A percentile compares a stretch with the other conserved stretches of the same genome.
phyloP scores from a whole-genome alignment of 495 filamentous ascomycete genomes.

The Penicillium desertorum region DNA sequence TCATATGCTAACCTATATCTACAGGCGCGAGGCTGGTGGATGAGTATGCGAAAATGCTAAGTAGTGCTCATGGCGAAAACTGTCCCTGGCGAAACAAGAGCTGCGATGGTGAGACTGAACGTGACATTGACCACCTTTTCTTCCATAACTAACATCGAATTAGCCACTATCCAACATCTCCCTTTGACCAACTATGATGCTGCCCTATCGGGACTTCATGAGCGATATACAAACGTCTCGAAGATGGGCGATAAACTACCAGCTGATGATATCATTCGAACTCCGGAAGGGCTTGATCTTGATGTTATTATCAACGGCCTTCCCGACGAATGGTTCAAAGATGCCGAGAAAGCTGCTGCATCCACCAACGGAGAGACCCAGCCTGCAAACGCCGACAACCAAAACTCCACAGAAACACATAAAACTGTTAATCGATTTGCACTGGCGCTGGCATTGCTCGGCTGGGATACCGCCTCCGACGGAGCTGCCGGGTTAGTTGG shows the following conservation, averaged over 20 bases:
- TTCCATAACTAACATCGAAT: constrained; percentile 10
- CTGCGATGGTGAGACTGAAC: constrained; percentile 66
- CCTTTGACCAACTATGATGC: constrained; percentile 56
- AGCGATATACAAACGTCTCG: constrained; percentile 58
- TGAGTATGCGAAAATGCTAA: constrained; percentile 68
- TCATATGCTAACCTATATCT: constrained; percentile 13
- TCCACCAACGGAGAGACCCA: constrained; percentile 10
- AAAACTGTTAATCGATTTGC: constrained; percentile 60
- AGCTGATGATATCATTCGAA: constrained; percentile 47
- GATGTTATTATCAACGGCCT: constrained; percentile 33
- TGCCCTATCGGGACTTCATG: constrained; percentile 55
- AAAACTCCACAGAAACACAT: constrained; percentile 12
- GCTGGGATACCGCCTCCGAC: constrained; percentile 76
- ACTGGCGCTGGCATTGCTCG: constrained; percentile 74
- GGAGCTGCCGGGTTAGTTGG: constrained; percentile 66
- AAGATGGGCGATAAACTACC: constrained; percentile 52
- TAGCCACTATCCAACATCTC: constrained; percentile 55
- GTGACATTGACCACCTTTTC: background rate
- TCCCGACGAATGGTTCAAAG: constrained; percentile 31
- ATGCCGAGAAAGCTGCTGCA: constrained; percentile 20
- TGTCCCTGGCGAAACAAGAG: constrained; percentile 85
- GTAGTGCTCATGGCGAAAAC: constrained; percentile 73
- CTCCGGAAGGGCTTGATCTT: constrained; percentile 44
- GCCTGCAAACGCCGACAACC: constrained; percentile 4
- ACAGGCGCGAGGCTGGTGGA: constrained; percentile 63